Conservation (phyloP, 768 basidiomycete species). For the Lactarius akahatsu region DNA sequence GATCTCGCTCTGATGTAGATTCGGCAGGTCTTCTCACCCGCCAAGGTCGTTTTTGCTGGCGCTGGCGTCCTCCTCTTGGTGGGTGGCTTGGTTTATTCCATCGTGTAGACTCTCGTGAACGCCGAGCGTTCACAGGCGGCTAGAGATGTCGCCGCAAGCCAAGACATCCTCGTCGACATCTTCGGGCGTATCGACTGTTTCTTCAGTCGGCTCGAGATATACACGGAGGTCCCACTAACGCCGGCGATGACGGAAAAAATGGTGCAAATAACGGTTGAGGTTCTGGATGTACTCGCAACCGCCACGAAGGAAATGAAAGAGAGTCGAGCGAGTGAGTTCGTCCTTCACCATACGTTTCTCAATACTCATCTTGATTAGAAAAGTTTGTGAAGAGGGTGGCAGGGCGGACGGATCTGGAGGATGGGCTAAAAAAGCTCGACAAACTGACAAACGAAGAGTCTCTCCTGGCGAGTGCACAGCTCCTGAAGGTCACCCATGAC, state of each 20-base stretch:
- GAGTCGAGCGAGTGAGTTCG: too few relatives aligned
- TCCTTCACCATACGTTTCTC: too few relatives aligned
- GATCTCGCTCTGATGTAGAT: background rate
- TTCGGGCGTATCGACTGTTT: background rate
- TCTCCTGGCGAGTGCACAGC: background rate
- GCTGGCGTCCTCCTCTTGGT: background rate
- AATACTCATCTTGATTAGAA: background rate
- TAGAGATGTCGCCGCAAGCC: background rate
- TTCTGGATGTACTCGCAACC: too few relatives aligned
- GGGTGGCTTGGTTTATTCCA: background rate
- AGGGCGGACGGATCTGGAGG: background rate
- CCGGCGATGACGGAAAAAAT: too few relatives aligned
- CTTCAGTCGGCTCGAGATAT: too few relatives aligned
- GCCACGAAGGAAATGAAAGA: too few relatives aligned
- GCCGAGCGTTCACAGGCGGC: too few relatives aligned
- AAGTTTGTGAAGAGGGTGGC: background rate
- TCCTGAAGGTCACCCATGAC: background rate
- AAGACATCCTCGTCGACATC: background rate
- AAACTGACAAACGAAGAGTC: background rate
- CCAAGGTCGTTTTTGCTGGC: background rate
- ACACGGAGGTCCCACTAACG: too few relatives aligned
- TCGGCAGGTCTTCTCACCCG: background rate
- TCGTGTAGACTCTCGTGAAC: too few relatives aligned
- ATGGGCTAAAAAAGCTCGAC: background rate
- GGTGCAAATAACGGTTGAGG: too few relatives aligned